Evolutionary conservation across 495 filamentous ascomycete genomes (phyloP).

Genomic region (Mytilinidion resinicola): DNA sequence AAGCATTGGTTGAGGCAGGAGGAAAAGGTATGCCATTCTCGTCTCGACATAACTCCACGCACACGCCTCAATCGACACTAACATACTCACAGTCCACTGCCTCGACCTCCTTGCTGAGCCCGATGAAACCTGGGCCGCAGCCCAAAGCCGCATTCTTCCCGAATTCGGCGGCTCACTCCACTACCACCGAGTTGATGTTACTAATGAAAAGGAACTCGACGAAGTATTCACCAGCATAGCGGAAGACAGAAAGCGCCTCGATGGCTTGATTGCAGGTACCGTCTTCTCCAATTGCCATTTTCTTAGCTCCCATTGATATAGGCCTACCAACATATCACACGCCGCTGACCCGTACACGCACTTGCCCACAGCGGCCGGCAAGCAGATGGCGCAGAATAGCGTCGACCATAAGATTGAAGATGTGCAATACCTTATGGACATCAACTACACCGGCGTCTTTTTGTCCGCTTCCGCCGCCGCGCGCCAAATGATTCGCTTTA

Average conservation of each 20-base stretch:
- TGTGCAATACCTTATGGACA: conserved; percentile 62
- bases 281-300: too few relatives aligned
- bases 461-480: conserved; percentile 67
- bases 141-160: conserved; percentile 42
- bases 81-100: conserved; percentile 59
- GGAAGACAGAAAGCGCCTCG: conserved; percentile 49
- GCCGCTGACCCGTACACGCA: neutral
- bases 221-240: conserved; percentile 49
- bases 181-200: conserved; percentile 60
- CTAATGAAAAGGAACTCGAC: conserved; percentile 50
- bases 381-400: conserved; percentile 16
- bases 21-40: conserved; percentile 54
- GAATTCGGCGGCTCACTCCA: conserved; percentile 53
- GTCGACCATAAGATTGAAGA: conserved; percentile 57
- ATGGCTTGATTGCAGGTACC: conserved; percentile 66
- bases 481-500: conserved; percentile 68
- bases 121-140: conserved; percentile 46
- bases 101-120: conserved; percentile 53
- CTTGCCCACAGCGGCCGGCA: conserved; percentile 42
- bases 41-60: too few relatives aligned
- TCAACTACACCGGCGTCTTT: conserved; percentile 77
- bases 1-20: conserved; percentile 65
- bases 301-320: too few relatives aligned
- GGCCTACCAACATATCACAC: neutral
- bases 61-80: too few relatives aligned